Conservation (phyloP, 768 basidiomycete genomes). For the Paxillus involutus region DNA sequence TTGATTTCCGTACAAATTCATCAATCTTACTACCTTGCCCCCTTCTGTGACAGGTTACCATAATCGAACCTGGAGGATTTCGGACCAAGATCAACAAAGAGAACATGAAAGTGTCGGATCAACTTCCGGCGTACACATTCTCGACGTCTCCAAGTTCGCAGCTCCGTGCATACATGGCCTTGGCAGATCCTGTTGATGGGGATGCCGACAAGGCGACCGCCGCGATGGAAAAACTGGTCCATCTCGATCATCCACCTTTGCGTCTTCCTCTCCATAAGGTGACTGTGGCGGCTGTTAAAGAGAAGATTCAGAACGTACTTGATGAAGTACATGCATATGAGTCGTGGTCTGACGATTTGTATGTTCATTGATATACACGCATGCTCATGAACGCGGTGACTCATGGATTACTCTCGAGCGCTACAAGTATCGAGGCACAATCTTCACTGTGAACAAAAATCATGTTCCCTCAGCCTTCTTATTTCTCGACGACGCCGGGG, state of each 20-base stretch:
- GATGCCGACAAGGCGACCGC: conserved; percentile 7
- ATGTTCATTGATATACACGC: background rate
- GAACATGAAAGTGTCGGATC: background rate
- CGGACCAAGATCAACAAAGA: conserved; percentile 10
- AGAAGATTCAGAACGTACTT: conserved; percentile 1
- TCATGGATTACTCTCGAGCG: too few species aligned
- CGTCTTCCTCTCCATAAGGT: conserved; percentile 6
- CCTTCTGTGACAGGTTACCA: conserved; percentile 6
- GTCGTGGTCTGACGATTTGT: conserved; percentile 8
- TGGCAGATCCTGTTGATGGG: background rate
- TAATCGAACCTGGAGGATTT: conserved; percentile 17
- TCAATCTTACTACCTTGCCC: background rate
- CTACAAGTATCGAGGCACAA: too few species aligned
- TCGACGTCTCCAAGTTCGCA: conserved; percentile 1
- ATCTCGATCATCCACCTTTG: conserved; percentile 6
- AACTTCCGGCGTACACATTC: background rate
- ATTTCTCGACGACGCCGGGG: too few species aligned
- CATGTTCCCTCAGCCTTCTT: too few species aligned
- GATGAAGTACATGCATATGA: conserved; percentile 1
- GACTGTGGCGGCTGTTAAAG: background rate
- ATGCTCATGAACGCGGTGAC: background rate
- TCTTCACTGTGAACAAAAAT: too few species aligned
- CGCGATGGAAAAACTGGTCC: conserved; percentile 2
- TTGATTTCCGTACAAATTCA: background rate
- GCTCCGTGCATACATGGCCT: background rate